Conservation (phyloP, 805 yeast genomes). For the Middelhovenomyces tepae region DNA sequence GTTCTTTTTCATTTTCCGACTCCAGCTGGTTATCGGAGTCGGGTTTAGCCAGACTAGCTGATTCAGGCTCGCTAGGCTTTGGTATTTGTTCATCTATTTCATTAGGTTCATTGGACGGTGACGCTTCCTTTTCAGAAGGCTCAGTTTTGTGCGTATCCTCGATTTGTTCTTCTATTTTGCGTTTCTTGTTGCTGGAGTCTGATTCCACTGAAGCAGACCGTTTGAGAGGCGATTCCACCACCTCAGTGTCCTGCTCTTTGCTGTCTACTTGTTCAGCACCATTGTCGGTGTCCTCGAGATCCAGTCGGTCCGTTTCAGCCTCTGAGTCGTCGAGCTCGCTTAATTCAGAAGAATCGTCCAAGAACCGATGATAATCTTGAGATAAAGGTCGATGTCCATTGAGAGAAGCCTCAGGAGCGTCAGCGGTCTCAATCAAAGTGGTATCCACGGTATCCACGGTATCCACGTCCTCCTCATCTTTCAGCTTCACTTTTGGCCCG, state of each 20-base stretch:
- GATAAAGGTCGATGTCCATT: background rate
- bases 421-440: background rate
- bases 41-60: constrained; percentile 8
- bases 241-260: constrained; percentile 6
- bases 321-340: constrained; percentile 49
- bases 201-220: constrained; percentile 7
- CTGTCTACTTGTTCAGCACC: constrained; percentile 8
- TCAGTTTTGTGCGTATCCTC: constrained; percentile 13
- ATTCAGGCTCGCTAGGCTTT: no score
- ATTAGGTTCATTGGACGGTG: no score
- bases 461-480: no score
- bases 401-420: background rate
- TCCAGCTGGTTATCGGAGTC: no score
- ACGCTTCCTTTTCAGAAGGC: constrained; percentile 15
- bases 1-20: constrained; percentile 16
- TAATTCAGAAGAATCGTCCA: constrained; percentile 35
- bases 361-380: constrained; percentile 9
- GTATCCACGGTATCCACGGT: background rate
- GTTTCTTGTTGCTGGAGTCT: constrained; percentile 17
- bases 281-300: constrained; percentile 35
- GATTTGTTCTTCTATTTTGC: constrained; percentile 13
- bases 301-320: constrained; percentile 89
- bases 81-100: no score
- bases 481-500: no score
- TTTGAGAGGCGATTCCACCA: constrained; percentile 5